These are phyloP conservation scores for Penicillium sp. DNA, from an alignment of 2,329 filamentous ascomycete genomes.

Conservation along the genomic window DNA sequence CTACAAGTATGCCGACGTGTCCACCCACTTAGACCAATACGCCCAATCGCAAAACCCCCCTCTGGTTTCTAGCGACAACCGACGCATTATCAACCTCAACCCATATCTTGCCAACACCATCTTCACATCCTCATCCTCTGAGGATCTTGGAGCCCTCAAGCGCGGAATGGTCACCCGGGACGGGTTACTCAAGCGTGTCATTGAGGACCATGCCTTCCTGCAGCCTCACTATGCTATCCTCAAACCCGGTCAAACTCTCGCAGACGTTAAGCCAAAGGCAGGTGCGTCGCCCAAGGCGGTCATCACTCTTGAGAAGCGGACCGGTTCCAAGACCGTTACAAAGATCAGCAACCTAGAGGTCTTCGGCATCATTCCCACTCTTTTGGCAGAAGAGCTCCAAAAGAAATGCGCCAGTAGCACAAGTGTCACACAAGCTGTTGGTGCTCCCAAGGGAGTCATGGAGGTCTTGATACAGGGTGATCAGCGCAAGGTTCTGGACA, in stretches of 20 bases:
- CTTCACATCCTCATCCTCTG: constrained; percentile 54
- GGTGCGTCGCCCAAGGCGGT: constrained; percentile 62
- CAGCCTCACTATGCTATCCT: constrained; percentile 61
- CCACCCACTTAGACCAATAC: constrained; percentile 58
- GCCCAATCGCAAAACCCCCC: constrained; percentile 55
- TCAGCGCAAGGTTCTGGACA: constrained; percentile 62
- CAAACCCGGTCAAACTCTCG: constrained; percentile 37
- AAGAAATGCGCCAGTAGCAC: constrained; percentile 70
- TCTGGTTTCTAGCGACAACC: constrained; percentile 59
- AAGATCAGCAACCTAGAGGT: constrained; percentile 62
- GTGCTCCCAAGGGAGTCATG: constrained; percentile 64
- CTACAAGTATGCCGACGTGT: constrained; percentile 62
- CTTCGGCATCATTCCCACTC: constrained; percentile 61
- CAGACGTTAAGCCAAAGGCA: constrained; percentile 60
- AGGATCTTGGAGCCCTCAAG: constrained; percentile 59
- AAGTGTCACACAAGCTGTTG: constrained; percentile 62
- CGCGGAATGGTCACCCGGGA: constrained; percentile 62
- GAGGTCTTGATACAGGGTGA: constrained; percentile 69
- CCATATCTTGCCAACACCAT: constrained; percentile 64
- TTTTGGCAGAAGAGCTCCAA: constrained; percentile 65
- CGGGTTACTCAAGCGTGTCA: constrained; percentile 59
- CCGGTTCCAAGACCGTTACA: constrained; percentile 66
- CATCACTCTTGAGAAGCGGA: constrained; percentile 64
- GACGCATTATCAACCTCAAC: constrained; percentile 62
- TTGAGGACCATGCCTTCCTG: constrained; percentile 51